Evolutionary conservation across 805 yeast genomes (phyloP).

Genomic region (Ogataea dorogensis): DNA sequence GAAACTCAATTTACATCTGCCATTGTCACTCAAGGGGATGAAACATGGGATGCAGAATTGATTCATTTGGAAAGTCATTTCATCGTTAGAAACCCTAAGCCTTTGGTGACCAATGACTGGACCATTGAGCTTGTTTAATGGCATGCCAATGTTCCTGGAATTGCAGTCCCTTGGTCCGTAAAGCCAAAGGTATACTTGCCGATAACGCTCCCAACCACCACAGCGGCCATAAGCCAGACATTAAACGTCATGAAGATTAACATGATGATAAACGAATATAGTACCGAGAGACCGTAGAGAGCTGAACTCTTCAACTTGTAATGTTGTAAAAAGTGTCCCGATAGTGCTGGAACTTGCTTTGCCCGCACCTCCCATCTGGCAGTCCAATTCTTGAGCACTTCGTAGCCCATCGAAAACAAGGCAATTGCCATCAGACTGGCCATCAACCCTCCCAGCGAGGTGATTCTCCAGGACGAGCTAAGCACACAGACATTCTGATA

Average conservation of each 20-base stretch:
- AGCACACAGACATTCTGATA: conserved; percentile 44
- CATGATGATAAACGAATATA: conserved; percentile 46
- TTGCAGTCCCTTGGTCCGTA: conserved; percentile 9
- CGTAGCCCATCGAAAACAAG: conserved; percentile 37
- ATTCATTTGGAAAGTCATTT: conserved; percentile 16
- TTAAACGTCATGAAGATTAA: conserved; percentile 48
- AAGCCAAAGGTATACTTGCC: conserved; percentile 36
- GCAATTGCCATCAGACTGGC: conserved; percentile 34
- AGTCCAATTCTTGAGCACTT: conserved; percentile 32
- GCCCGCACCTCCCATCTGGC: conserved; percentile 24
- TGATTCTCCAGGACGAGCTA: conserved; percentile 40
- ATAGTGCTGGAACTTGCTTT: conserved; percentile 5
- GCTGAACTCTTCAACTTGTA: conserved; percentile 32
- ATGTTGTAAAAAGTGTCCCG: conserved; percentile 19
- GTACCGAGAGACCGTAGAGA: conserved; percentile 41
- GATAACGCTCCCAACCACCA: conserved; percentile 39
- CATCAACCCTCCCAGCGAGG: conserved; percentile 34
- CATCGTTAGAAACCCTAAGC: conserved; percentile 49
- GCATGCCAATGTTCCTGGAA: conserved; percentile 26
- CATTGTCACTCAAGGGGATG: conserved; percentile 37
- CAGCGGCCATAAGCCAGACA: conserved; percentile 46
- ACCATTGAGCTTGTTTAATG: conserved; percentile 26
- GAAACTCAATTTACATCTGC: conserved; percentile 19
- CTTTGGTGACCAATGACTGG: conserved; percentile 51
- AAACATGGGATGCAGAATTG: conserved; percentile 38